Evolutionary conservation across 2,329 filamentous ascomycete genomes (phyloP).

Genomic region (Phialemoniopsis sp.): DNA sequence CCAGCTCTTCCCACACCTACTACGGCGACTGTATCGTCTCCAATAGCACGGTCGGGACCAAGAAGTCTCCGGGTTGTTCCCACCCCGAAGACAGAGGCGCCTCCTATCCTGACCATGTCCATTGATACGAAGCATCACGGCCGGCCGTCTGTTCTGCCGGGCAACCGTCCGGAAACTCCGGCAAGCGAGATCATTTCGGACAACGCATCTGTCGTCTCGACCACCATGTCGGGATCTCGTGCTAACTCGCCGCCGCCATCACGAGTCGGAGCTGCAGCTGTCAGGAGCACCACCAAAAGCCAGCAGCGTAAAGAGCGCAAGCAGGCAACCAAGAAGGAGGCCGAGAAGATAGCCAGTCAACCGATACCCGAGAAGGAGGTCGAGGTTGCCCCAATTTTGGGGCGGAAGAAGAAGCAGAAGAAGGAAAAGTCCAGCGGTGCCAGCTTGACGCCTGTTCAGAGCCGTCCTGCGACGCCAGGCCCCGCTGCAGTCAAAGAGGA

Average conservation of each 20-base stretch:
- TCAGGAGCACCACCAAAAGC: constrained; percentile 70
- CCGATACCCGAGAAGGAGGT: constrained; percentile 43
- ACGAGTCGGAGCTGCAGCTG: constrained; percentile 64
- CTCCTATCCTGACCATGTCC: constrained; percentile 24
- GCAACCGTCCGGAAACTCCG: constrained; percentile 62
- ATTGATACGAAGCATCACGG: constrained; percentile 14
- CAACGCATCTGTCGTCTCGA: constrained; percentile 69
- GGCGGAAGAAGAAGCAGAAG: constrained; percentile 82
- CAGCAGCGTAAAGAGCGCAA: constrained; percentile 74
- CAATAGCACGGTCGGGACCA: constrained; percentile 45
- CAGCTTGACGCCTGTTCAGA: constrained; percentile 14
- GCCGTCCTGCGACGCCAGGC: constrained; percentile 14
- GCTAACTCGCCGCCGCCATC: constrained; percentile 66
- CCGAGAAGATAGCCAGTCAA: constrained; percentile 44
- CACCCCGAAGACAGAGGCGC: constrained; percentile 57
- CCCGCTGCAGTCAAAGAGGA: not conserved
- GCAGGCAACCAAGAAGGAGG: constrained; percentile 62
- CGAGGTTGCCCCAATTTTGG: constrained; percentile 67
- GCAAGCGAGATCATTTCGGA: constrained; percentile 74
- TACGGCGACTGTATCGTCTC: constrained; percentile 46
- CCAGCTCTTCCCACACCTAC: constrained; percentile 47
- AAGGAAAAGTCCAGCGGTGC: constrained; percentile 52
- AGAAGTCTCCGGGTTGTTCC: constrained; percentile 69
- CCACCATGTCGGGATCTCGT: constrained; percentile 63
- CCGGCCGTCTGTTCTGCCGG: constrained; percentile 19